phyloP scores from a whole-genome alignment of 495 filamentous ascomycete species.

The Podospora pseudocomata region DNA sequence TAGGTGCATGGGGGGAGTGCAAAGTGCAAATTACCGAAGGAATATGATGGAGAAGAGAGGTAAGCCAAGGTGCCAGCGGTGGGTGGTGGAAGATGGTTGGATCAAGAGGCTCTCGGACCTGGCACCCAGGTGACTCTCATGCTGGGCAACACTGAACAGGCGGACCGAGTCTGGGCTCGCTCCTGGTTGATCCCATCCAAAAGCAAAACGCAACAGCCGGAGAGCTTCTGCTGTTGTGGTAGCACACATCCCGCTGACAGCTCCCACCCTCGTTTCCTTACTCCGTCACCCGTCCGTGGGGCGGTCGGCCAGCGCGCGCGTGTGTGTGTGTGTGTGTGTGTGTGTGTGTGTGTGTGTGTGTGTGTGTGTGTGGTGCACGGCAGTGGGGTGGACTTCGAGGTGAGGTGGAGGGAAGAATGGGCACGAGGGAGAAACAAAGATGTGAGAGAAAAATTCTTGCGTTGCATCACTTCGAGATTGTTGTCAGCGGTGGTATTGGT shows the following conservation, averaged over 20 bases:
- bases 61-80: not conserved
- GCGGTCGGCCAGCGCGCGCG: not conserved
- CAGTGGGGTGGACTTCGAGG: not conserved
- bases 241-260: constrained; percentile 1
- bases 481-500: not conserved
- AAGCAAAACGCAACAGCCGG: not conserved
- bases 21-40: not conserved
- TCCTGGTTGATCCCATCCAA: not conserved
- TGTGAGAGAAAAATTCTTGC: constrained; percentile 5
- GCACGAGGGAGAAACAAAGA: not conserved
- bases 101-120: not conserved
- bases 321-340: not conserved
- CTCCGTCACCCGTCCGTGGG: not conserved
- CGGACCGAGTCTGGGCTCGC: no score
- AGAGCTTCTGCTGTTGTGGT: not conserved
- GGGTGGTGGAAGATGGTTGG: not conserved
- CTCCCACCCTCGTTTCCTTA: not conserved
- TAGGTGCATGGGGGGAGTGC: not conserved
- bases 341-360: not conserved
- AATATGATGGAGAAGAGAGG: not conserved
- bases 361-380: not conserved
- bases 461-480: not conserved
- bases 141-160: no score
- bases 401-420: not conserved
- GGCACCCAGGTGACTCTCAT: no score